Conservation (phyloP, 148 eudicot species). For the Bassia scoparia region DNA sequence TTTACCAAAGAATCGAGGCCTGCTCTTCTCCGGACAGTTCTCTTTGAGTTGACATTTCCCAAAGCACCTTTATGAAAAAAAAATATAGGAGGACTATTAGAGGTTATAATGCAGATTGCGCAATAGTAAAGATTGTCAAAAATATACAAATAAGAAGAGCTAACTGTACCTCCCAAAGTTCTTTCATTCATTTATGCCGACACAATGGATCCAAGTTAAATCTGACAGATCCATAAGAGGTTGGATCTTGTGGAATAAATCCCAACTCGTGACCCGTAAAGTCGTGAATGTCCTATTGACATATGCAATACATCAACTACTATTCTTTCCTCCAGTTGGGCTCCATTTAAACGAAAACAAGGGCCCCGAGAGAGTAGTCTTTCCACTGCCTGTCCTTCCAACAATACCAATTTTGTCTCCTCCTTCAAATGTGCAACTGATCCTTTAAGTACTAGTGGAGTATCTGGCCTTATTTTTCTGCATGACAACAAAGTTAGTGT, state of each 20-base stretch:
- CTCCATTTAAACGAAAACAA: conserved; percentile 83
- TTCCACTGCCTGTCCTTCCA: conserved; percentile 95
- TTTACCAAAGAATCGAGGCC: conserved; percentile 76
- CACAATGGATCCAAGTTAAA: conserved; percentile 75
- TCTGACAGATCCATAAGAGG: conserved; percentile 84
- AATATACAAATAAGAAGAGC: background rate
- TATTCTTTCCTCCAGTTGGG: conserved; percentile 65
- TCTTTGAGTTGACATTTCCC: conserved; percentile 84
- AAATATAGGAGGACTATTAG: background rate
- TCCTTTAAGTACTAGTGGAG: conserved; percentile 80
- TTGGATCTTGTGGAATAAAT: conserved; percentile 91
- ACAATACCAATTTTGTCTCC: conserved; percentile 84
- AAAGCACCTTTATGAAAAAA: conserved; percentile 47
- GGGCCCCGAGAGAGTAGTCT: conserved; percentile 83
- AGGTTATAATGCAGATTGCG: background rate
- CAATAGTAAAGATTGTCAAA: background rate
- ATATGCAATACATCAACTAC: conserved; percentile 69
- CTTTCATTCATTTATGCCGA: conserved; percentile 59
- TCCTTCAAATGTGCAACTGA: conserved; percentile 83
- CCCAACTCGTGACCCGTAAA: conserved; percentile 72
- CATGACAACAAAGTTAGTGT: conserved; percentile 5
- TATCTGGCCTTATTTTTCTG: conserved; percentile 78
- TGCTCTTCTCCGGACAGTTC: conserved; percentile 65
- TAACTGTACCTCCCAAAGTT: conserved; percentile 80
- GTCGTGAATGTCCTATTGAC: conserved; percentile 80